phyloP scores from a whole-genome alignment of 2,329 filamentous ascomycete genomes.

The Fusarium domesticum region DNA sequence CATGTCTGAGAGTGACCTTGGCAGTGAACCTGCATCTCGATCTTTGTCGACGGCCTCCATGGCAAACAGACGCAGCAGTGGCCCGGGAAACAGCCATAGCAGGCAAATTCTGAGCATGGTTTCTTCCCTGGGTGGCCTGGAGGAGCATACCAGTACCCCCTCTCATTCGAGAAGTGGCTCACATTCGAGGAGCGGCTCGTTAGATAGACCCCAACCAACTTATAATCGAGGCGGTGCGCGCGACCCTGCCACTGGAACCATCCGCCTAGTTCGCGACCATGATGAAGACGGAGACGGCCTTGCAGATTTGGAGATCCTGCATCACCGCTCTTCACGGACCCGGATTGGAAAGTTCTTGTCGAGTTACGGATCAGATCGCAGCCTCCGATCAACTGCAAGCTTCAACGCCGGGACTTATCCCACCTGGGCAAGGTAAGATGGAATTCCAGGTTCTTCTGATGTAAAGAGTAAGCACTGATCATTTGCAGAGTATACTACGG shows the following conservation, averaged over 20 bases:
- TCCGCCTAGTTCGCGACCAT: slow-evolving; percentile 52
- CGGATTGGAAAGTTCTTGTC: slow-evolving; percentile 52
- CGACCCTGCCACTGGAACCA: slow-evolving; percentile 35
- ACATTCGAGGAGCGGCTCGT: slow-evolving; percentile 33
- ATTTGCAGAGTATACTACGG: slow-evolving; percentile 63
- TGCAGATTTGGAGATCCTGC: slow-evolving; percentile 55
- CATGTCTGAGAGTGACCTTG: slow-evolving; percentile 58
- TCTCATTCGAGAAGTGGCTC: slow-evolving; percentile 45
- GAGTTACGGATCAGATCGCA: slow-evolving; percentile 49
- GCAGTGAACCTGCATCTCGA: slow-evolving; percentile 48
- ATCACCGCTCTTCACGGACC: slow-evolving; percentile 51
- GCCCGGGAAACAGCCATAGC: slow-evolving; percentile 49
- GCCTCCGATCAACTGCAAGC: slow-evolving; percentile 51
- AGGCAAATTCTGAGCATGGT: slow-evolving; percentile 57
- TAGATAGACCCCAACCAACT: slow-evolving; percentile 49
- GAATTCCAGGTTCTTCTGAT: not conserved
- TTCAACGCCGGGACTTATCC: slow-evolving; percentile 48
- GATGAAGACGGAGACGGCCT: slow-evolving; percentile 65
- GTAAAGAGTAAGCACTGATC: slow-evolving; percentile 10
- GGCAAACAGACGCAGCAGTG: slow-evolving; percentile 47
- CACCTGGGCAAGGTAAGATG: slow-evolving; percentile 50
- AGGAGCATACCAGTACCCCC: slow-evolving; percentile 36
- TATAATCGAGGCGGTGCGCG: slow-evolving; percentile 40
- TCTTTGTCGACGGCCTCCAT: slow-evolving; percentile 45
- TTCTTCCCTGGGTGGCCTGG: slow-evolving; percentile 48